Evolutionary conservation across 2,329 filamentous ascomycete species (phyloP), one percentile per base, ranked within the genome.

Genomic region (Colletotrichum sp.): DNA sequence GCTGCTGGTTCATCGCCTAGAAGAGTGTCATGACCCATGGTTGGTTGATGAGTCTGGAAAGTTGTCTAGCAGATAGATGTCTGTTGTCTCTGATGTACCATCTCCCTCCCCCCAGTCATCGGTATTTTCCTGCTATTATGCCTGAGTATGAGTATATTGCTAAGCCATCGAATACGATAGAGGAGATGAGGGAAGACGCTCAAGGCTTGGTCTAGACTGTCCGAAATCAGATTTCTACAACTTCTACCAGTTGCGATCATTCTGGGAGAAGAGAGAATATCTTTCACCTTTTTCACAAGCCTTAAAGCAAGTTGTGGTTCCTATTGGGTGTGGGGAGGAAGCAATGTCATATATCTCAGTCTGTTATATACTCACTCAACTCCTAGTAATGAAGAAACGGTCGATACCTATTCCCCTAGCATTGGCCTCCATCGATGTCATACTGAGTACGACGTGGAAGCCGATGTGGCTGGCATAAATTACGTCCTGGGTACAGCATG

Each of bases 1-100:
- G 10, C n/a, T 48, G 10, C 2, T 52, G 10, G n/a, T 7, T 21
- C n/a, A 21, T 52, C n/a, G 1, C 6, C 6, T 13, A 13, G n/a
- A 13, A 2, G n/a, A 48, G n/a, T 21, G 1, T 2, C 18, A 12
- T n/a, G n/a, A 4, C n/a, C 18, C n/a, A 4, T 1, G 2, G 3
- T 7, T 1, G 43, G 5, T 6, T 52, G n/a, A 48, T 2, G 5
- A n/a, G 39, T 48, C 39, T n/a, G 8, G 39, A 12, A 43, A n/a
- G 18, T 43, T 3, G 5, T 43, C 16, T 5, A 39, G 7, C 36
- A 18, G 14, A 9, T 43, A 16, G 14, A 9, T 43, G 7, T 43
- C 8, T 43, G 0, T 18, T n/a, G 39, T 43, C 8, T 18, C 16
- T 43, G 39, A 43, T 5, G 16, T 43, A 8, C n/a, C 18, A 48